Evolutionary conservation across 2,329 filamentous ascomycete genomes (phyloP).

Genomic region (Scedosporium minutisporum): DNA sequence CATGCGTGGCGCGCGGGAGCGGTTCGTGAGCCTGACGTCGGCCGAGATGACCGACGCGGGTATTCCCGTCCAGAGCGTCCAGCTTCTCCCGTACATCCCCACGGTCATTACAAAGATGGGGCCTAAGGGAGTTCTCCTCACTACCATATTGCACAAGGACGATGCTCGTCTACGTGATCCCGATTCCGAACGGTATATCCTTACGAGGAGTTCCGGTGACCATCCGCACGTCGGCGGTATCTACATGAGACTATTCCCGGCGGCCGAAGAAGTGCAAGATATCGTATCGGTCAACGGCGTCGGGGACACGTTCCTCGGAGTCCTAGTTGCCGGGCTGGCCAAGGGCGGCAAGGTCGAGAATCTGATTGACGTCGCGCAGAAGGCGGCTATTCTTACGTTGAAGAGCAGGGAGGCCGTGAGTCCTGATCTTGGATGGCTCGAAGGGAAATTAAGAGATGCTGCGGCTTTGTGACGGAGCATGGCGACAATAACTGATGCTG

Average conservation of each 20-base stretch:
- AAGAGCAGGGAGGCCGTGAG: constrained; percentile 67
- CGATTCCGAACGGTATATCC: constrained; percentile 57
- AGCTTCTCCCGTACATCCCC: constrained; percentile 81
- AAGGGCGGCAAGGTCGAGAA: constrained; percentile 46
- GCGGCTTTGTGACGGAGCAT: constrained; percentile 2
- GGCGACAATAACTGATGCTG: too few relatives aligned
- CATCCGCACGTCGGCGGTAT: constrained; percentile 58
- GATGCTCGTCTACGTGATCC: constrained; percentile 58
- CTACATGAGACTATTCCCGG: constrained; percentile 67
- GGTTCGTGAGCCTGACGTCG: constrained; percentile 60
- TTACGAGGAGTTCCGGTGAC: constrained; percentile 50
- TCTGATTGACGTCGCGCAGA: constrained; percentile 71
- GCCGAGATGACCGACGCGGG: constrained; percentile 63
- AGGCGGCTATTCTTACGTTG: constrained; percentile 69
- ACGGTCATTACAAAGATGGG: constrained; percentile 81
- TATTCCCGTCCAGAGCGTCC: constrained; percentile 72
- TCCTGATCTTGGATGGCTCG: constrained; percentile 39
- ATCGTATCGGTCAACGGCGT: constrained; percentile 88
- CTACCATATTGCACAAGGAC: constrained; percentile 55
- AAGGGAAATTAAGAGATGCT: constrained; percentile 23
- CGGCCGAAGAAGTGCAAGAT: constrained; percentile 56
- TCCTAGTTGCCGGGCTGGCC: constrained; percentile 69
- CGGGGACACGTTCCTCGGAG: constrained; percentile 85
- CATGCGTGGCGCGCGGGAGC: constrained; percentile 61
- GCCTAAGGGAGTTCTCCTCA: constrained; percentile 62